Evolutionary conservation across 768 basidiomycete genomes (phyloP).

Genomic region (Lactifluus volemus): DNA sequence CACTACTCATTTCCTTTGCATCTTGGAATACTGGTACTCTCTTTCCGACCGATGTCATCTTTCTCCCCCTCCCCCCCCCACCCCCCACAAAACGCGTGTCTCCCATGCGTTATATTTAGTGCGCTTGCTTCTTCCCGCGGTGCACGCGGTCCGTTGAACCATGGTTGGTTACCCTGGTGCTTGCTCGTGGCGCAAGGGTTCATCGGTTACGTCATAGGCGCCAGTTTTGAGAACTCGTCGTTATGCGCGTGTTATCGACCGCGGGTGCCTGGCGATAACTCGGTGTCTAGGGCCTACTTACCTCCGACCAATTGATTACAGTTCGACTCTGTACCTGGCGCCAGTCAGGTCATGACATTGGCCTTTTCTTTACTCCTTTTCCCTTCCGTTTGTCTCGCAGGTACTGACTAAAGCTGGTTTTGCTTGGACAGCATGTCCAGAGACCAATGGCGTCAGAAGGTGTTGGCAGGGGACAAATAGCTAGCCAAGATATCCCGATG

Average conservation of each 20-base stretch:
- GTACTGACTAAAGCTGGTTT: not conserved
- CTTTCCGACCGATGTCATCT: too few species aligned
- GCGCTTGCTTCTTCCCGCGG: too few species aligned
- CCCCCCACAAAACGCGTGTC: not conserved
- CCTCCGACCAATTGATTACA: not conserved
- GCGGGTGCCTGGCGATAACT: not conserved
- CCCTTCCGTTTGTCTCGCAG: not conserved
- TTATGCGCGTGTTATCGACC: not conserved
- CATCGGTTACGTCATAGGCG: not conserved
- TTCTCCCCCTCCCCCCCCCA: not conserved
- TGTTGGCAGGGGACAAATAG: not conserved
- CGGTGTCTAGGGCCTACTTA: not conserved
- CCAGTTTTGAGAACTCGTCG: not conserved
- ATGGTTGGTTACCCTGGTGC: not conserved
- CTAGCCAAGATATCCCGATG: not conserved
- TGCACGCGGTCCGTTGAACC: not conserved
- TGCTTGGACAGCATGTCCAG: not conserved
- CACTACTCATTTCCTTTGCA: not conserved
- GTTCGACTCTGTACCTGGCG: not conserved
- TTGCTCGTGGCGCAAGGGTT: not conserved
- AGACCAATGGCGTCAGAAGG: not conserved
- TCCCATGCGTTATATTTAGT: not conserved
- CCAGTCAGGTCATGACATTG: not conserved
- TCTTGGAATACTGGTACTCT: not conserved
- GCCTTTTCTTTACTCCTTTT: not conserved